Conservation (phyloP, 495 filamentous ascomycete species). For the Aspergillus affinis region DNA sequence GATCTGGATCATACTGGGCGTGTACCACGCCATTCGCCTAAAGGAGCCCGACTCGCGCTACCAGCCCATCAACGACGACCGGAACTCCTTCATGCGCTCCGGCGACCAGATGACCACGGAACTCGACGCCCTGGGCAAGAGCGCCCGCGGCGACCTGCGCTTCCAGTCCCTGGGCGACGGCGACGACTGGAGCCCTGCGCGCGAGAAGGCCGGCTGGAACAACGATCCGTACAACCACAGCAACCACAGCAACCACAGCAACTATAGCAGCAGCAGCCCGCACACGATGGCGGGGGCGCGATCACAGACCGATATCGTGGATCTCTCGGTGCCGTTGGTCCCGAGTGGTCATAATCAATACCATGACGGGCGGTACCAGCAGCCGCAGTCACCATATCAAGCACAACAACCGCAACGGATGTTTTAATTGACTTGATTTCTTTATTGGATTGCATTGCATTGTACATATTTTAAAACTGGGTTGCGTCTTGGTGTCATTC, state of each 20-base stretch:
- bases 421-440: too few species aligned
- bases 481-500: too few species aligned
- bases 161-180: background rate
- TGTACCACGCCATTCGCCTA: conserved; percentile 75
- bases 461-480: too few species aligned
- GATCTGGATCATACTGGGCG: conserved; percentile 82
- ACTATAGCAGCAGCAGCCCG: background rate
- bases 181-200: background rate
- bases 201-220: background rate
- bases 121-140: conserved; percentile 88
- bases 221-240: background rate
- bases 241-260: background rate
- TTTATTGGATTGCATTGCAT: too few species aligned
- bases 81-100: conserved; percentile 97
- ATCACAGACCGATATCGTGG: background rate
- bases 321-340: background rate
- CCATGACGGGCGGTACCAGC: background rate
- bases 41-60: conserved; percentile 97
- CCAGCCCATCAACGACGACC: conserved; percentile 95
- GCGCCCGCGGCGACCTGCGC: conserved; percentile 74
- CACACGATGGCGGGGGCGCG: background rate
- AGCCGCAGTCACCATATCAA: background rate
- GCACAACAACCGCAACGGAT: background rate
- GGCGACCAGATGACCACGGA: conserved; percentile 84
- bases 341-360: background rate